Percentiles rank a stretch among this genome's conserved stretches.
Evolutionary conservation across 345 rosid species (phyloP).

Genomic region (Draba incana): DNA sequence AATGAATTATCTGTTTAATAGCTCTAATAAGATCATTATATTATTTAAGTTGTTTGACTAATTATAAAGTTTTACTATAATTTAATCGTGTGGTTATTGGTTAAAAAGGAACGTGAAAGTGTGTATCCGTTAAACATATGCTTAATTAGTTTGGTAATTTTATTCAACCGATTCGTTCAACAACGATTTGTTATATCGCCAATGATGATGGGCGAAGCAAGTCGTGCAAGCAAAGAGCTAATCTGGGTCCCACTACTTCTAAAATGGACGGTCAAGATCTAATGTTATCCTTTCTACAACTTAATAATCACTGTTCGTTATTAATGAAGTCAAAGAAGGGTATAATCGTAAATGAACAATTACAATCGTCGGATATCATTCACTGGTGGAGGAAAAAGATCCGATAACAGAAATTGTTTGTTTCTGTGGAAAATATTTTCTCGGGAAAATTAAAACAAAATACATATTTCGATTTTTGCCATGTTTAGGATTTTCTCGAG

Average conservation of each 20-base stretch:
- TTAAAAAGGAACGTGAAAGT: too few relatives aligned
- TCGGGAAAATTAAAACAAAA: slow-evolving; percentile 5
- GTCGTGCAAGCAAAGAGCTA: slow-evolving; percentile 42
- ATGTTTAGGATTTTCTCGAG: slow-evolving; percentile 32
- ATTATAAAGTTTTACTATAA: too few relatives aligned
- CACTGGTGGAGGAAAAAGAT: slow-evolving; percentile 33
- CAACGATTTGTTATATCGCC: neutral
- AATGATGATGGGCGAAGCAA: slow-evolving; percentile 34
- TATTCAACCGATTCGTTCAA: too few relatives aligned
- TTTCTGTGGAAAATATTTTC: slow-evolving; percentile 5
- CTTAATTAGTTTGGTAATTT: too few relatives aligned
- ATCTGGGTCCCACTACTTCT: slow-evolving; percentile 9
- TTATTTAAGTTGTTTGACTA: too few relatives aligned
- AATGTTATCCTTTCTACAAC: neutral
- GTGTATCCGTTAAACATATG: too few relatives aligned
- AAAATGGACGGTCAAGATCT: slow-evolving; percentile 17
- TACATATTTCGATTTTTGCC: slow-evolving; percentile 14
- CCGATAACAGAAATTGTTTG: slow-evolving; percentile 29
- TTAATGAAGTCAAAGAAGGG: slow-evolving; percentile 23
- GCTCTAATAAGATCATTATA: too few relatives aligned
- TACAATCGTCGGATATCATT: slow-evolving; percentile 25
- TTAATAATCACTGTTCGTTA: neutral
- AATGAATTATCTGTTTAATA: too few relatives aligned
- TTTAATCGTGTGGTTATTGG: too few relatives aligned
- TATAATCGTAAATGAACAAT: neutral